Base-by-base conservation (phyloP, 148 eudicot genomes). In the Chenopodium suecicum region DNA sequence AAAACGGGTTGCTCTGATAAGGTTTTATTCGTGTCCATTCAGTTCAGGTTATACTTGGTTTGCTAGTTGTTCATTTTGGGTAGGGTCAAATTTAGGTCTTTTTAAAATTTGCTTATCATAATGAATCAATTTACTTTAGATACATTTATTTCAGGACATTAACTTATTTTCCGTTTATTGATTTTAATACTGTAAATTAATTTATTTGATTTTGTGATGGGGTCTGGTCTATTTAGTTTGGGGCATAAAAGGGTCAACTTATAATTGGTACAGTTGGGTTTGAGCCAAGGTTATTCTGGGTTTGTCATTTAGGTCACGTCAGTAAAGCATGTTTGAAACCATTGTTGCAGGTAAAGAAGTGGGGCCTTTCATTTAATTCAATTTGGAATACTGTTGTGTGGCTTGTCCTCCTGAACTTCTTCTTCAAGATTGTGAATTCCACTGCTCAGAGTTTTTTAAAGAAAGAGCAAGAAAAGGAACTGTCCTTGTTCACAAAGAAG, bases 371-470 rank as follows among this genome's bases (percentile, higher is more conserved):
- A 20, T 84, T 90, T 32, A 89, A 89, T 66, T 80, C 92, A 75
- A 83, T 92, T 62, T 94, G 96, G 98, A 94, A 94, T 65, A 87
- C 90, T 0, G 89, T 91, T 14, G 92, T 94, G n/a, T 92, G 93
- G 96, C 80, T 92, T 69, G 89, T 94, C 87, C 89, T 94, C 47
- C 19, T 94, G 84, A 88, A 90, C 82, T 94, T 94, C 83, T 85
- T 87, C 77, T 79, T 89, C 77, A 87, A 91, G 89, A 94, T 94
- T 37, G 89, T 94, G 84, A 92, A 90, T 63, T 19, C 92, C 64
- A 91, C 93, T 67, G 96, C 98, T 65, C 98, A 88, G 83, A 84
- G 84, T 64, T 90, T 84, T 80, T 91, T 90, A 29, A 92, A 89
- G 88, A 90, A 91, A 25, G 87, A 82, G 83, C 98, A 92, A 80